These are phyloP conservation scores for Tylopilus balloui DNA, from an alignment of 768 basidiomycete species.

Conservation along the genomic window DNA sequence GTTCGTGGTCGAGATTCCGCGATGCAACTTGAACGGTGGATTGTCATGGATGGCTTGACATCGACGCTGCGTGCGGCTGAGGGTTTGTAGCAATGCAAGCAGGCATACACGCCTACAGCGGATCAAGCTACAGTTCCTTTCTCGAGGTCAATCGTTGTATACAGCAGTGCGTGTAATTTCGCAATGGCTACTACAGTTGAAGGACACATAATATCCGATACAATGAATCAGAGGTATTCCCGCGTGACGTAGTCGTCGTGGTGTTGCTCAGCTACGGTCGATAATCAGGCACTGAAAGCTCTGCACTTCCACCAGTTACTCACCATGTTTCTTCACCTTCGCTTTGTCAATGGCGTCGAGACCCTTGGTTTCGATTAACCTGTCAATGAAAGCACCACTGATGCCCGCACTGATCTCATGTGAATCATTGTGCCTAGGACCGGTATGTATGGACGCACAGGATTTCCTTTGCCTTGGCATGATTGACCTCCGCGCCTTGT, in stretches of 20 bases:
- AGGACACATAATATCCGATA: too few species aligned
- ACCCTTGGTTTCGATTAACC: slow-evolving; percentile 54
- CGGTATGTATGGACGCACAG: slow-evolving; percentile 35
- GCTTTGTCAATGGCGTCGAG: slow-evolving; percentile 47
- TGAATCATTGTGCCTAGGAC: neutral
- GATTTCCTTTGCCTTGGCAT: slow-evolving; percentile 53
- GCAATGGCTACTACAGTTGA: neutral
- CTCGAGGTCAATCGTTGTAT: neutral
- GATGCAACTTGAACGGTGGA: neutral
- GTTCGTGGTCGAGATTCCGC: neutral
- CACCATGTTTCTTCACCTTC: slow-evolving; percentile 40
- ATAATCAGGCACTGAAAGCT: neutral
- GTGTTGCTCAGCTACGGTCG: slow-evolving; percentile 4
- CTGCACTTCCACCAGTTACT: neutral
- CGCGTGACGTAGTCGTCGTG: neutral
- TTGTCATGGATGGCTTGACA: neutral
- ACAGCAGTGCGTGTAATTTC: neutral
- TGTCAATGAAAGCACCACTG: slow-evolving; percentile 50
- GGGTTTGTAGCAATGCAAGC: neutral
- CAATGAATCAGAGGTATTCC: neutral
- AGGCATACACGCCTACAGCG: neutral
- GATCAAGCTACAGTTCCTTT: neutral
- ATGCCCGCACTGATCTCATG: slow-evolving; percentile 46
- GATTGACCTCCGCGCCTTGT: slow-evolving; percentile 47
- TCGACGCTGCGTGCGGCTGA: neutral